Percentiles rank a stretch among this genome's conserved stretches.
These are phyloP conservation scores for Echium plantagineum DNA, from an alignment of 257 asterid genomes.

Conservation along the genomic window DNA sequence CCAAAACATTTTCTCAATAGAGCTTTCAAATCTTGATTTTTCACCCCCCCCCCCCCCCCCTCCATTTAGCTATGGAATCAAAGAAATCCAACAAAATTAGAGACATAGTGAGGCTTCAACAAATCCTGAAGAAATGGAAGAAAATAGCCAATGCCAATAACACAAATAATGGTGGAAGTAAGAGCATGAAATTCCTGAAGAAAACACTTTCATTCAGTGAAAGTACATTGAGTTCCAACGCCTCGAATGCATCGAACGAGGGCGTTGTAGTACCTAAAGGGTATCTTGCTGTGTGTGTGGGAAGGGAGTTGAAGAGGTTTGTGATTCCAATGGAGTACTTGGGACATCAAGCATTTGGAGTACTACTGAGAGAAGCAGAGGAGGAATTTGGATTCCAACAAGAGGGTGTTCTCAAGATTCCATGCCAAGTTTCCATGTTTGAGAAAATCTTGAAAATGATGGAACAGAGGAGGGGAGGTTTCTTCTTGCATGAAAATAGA, in stretches of 20 bases:
- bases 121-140: slow-evolving; percentile 79
- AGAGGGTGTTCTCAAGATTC: slow-evolving; percentile 61
- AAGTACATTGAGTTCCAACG: slow-evolving; percentile 9
- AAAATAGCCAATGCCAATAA: slow-evolving; percentile 33
- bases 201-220: slow-evolving; percentile 78
- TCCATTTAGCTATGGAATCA: neutral
- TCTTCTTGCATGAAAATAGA: slow-evolving; percentile 14
- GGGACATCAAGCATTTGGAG: slow-evolving; percentile 48
- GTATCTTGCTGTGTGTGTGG: slow-evolving; percentile 59
- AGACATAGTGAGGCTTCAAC: slow-evolving; percentile 79
- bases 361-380: slow-evolving; percentile 63
- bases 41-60: no score
- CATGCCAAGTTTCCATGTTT: slow-evolving; percentile 52
- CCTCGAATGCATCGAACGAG: slow-evolving; percentile 2
- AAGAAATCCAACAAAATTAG: slow-evolving; percentile 65
- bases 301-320: slow-evolving; percentile 51
- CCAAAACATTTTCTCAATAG: neutral
- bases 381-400: slow-evolving; percentile 84
- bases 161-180: slow-evolving; percentile 7
- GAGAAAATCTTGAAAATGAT: slow-evolving; percentile 43
- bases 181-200: slow-evolving; percentile 62
- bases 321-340: slow-evolving; percentile 60
- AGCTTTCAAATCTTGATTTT: neutral
- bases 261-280: slow-evolving; percentile 58
- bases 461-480: slow-evolving; percentile 26